Evolutionary conservation across 495 filamentous ascomycete genomes (phyloP).

Genomic region (Penicillium canescens): DNA sequence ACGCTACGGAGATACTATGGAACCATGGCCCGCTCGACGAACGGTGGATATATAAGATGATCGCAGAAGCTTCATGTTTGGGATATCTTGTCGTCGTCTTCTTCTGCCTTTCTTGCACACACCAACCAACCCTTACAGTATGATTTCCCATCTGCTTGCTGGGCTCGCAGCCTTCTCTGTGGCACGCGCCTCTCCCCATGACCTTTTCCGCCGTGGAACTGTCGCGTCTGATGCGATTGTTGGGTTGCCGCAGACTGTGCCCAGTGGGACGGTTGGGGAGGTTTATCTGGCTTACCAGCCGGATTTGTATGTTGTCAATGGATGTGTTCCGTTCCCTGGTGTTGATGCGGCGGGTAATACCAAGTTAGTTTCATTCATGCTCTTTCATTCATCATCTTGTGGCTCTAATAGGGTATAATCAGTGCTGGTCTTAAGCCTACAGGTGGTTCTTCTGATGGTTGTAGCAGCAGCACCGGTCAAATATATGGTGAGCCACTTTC

Average conservation of each 20-base stretch:
- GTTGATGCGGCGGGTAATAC: constrained; percentile 51
- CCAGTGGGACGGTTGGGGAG: constrained; percentile 37
- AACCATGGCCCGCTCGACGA: no score
- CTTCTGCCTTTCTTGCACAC: background rate
- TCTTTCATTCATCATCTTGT: background rate
- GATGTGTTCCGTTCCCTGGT: constrained; percentile 57
- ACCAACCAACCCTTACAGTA: background rate
- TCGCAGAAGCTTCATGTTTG: no score
- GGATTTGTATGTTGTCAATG: constrained; percentile 48
- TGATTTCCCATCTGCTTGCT: constrained; percentile 3
- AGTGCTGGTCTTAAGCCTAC: constrained; percentile 43
- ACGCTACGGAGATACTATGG: background rate
- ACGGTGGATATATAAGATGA: no score
- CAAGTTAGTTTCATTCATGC: constrained; percentile 32
- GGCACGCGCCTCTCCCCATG: constrained; percentile 15
- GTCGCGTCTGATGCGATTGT: constrained; percentile 46
- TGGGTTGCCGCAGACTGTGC: constrained; percentile 49
- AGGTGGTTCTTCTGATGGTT: constrained; percentile 38
- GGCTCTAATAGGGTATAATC: background rate
- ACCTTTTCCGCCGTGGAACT: constrained; percentile 28
- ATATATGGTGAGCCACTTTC: constrained; percentile 32
- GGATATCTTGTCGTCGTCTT: background rate
- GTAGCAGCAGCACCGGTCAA: constrained; percentile 48
- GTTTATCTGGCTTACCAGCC: constrained; percentile 53
- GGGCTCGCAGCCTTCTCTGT: constrained; percentile 18